phyloP scores from a whole-genome alignment of 1,139 yeast species.

The Lizanozyma gosingica region DNA sequence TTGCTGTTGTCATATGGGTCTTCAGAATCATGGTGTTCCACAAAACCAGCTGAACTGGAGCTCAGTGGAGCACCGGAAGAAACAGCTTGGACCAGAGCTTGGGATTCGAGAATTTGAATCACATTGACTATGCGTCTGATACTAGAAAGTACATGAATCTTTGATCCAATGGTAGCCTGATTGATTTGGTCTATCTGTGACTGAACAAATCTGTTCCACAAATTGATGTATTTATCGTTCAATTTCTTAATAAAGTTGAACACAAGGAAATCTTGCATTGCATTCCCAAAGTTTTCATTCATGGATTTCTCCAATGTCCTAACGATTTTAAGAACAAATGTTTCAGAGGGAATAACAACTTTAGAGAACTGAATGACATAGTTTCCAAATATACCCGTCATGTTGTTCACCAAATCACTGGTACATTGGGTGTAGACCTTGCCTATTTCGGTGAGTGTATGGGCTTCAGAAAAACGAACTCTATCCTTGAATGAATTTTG shows the following conservation, averaged over 20 bases:
- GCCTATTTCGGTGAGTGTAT: not conserved
- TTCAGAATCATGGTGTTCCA: not conserved
- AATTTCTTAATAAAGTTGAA: slow-evolving; percentile 44
- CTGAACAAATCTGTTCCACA: slow-evolving; percentile 55
- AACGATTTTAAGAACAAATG: not conserved
- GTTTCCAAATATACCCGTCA: slow-evolving; percentile 49
- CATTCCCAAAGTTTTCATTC: slow-evolving; percentile 28
- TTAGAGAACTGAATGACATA: slow-evolving; percentile 29
- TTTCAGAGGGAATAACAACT: slow-evolving; percentile 28
- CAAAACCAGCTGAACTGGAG: not conserved
- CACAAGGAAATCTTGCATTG: slow-evolving; percentile 60
- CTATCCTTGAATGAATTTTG: not conserved
- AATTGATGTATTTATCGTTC: slow-evolving; percentile 39
- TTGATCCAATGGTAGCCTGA: slow-evolving; percentile 37
- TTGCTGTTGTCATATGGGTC: not conserved
- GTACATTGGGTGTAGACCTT: slow-evolving; percentile 19
- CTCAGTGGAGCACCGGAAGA: not conserved
- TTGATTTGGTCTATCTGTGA: slow-evolving; percentile 46
- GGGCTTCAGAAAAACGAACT: not conserved
- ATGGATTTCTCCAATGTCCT: slow-evolving; percentile 25
- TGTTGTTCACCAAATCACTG: slow-evolving; percentile 40
- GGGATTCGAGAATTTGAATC: not conserved
- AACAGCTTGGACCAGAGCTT: not conserved
- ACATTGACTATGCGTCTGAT: not conserved
- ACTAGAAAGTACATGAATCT: slow-evolving; percentile 8